These are phyloP conservation scores for Erysimum cheiranthoides DNA, from an alignment of 345 rosid species.

Conservation along the genomic window DNA sequence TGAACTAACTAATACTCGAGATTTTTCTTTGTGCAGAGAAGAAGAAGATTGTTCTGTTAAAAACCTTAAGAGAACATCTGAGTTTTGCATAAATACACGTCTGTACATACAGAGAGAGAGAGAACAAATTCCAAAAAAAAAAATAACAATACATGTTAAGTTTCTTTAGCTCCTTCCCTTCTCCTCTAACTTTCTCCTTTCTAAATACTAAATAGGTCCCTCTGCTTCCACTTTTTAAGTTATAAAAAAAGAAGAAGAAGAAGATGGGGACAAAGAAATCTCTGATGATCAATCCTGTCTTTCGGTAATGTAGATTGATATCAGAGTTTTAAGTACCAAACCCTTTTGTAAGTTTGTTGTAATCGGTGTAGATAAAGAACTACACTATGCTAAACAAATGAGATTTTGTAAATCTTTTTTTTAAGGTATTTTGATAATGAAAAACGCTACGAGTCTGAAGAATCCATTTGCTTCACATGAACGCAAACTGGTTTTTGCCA, in stretches of 20 bases:
- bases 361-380: too few species aligned
- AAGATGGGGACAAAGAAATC: constrained; percentile 10
- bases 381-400: background rate
- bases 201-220: constrained; percentile 27
- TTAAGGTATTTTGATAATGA: constrained; percentile 3
- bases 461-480: background rate
- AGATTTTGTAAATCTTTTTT: constrained; percentile 30
- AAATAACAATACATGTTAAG: too few species aligned
- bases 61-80: constrained; percentile 31
- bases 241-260: background rate
- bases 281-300: constrained; percentile 13
- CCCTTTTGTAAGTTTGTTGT: too few species aligned
- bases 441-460: background rate
- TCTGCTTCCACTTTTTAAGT: constrained; percentile 31
- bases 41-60: constrained; percentile 44
- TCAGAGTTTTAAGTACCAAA: constrained; percentile 24
- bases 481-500: too few species aligned
- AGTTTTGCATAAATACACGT: constrained; percentile 41
- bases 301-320: constrained; percentile 31
- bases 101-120: constrained; percentile 32
- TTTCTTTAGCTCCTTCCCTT: constrained; percentile 14
- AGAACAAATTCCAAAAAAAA: background rate
- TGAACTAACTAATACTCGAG: background rate
- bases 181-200: constrained; percentile 19
- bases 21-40: constrained; percentile 42